Base-by-base conservation (phyloP, 179 eudicot genomes). In the Corrigiola litoralis region DNA sequence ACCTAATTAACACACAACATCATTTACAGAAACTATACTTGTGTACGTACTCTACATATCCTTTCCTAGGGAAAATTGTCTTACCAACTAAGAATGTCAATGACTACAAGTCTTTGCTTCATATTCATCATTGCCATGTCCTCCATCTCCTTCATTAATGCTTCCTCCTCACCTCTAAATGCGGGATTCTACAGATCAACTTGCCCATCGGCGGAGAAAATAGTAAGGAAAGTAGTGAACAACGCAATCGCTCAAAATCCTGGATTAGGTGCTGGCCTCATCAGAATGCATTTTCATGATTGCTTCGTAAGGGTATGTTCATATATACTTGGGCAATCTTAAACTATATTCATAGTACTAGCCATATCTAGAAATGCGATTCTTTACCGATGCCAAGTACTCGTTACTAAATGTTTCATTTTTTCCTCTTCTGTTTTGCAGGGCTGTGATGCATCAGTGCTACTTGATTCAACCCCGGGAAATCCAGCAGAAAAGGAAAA, bases 281-380 rank as follows among this genome's bases (percentile, higher is more conserved):
- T 79, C n/a, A 14, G 83, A 48, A 54, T 82, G 80, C 81, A 79
- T 72, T 79, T 76, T 24, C 83, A 82, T 34, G 79, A 82, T 37
- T 82, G 83, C 63, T 79, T 73, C 29, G 86, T 82, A 4, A 75
- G 82, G 78, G 85, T 78, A 78, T 0, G 73, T 21, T 12, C 3
- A 10, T 13, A 5, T 27, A 34, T 45, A 31, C 24, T n/a, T n/a
- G n/a, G n/a, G n/a, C n/a, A n/a, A n/a, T n/a, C n/a, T n/a, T n/a
- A n/a, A n/a, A n/a, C n/a, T n/a, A n/a, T n/a, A n/a, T n/a, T n/a
- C n/a, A n/a, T n/a, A n/a, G n/a, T n/a, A n/a, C n/a, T n/a, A n/a
- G n/a, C n/a, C n/a, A n/a, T n/a, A n/a, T n/a, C n/a, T n/a, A n/a
- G n/a, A n/a, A n/a, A n/a, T n/a, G n/a, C n/a, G n/a, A n/a, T n/a